Conservation (phyloP, 805 yeast species). For the Pichia manshurica region DNA sequence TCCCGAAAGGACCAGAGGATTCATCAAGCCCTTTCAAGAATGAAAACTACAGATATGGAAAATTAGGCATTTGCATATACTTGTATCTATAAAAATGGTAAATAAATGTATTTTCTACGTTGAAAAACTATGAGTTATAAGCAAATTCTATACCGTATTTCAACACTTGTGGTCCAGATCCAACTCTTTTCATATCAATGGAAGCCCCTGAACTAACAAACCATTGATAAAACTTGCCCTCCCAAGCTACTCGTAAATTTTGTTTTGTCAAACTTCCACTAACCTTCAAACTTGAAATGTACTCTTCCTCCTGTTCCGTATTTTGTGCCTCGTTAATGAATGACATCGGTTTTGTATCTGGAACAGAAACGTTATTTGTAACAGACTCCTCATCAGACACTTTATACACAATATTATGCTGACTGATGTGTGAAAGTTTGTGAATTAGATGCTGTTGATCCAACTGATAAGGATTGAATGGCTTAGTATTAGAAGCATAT, state of each 20-base stretch:
- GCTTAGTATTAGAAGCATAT: background rate
- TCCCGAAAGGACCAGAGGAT: no score
- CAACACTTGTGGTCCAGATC: conserved; percentile 41
- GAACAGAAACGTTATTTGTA: background rate
- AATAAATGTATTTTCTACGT: no score
- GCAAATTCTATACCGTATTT: conserved; percentile 58
- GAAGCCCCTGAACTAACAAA: conserved; percentile 69
- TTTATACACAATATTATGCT: conserved; percentile 10
- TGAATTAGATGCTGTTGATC: conserved; percentile 1
- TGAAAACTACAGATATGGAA: no score
- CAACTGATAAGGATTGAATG: background rate
- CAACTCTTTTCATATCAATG: conserved; percentile 35
- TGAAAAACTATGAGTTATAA: conserved; percentile 40
- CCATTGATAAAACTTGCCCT: conserved; percentile 77
- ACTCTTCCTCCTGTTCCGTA: conserved; percentile 1
- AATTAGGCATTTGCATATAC: no score
- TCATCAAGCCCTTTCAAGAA: no score
- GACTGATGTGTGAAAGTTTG: conserved; percentile 1
- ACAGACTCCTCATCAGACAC: conserved; percentile 3
- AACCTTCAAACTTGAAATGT: conserved; percentile 60
- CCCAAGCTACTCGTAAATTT: conserved; percentile 71
- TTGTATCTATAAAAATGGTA: no score
- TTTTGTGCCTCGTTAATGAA: background rate
- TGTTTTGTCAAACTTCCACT: conserved; percentile 64
- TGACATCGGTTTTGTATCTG: no score